A percentile compares a stretch with the other conserved stretches of the same genome.
Conservation (phyloP, 441 rosid genomes). For the Manihot esculenta region DNA sequence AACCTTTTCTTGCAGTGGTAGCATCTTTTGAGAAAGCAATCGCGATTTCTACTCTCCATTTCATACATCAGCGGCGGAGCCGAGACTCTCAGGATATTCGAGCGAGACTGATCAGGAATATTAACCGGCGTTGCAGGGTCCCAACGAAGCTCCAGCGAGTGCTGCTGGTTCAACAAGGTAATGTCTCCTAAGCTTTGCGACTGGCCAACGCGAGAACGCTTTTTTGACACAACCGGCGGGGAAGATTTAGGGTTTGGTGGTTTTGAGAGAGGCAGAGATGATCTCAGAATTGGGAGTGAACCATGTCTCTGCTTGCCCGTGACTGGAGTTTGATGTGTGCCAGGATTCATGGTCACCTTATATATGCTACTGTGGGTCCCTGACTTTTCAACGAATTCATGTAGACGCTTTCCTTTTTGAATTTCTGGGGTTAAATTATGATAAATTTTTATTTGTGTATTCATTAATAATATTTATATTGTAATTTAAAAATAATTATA, state of each 20-base stretch:
- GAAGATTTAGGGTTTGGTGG: slow-evolving; percentile 10
- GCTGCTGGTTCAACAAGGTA: not conserved
- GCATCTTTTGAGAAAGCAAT: slow-evolving; percentile 30
- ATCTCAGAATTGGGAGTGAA: not conserved
- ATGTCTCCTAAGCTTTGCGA: not conserved
- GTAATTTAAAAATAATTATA: too few species aligned
- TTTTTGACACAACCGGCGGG: slow-evolving; percentile 5
- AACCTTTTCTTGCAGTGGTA: slow-evolving; percentile 32
- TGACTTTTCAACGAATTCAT: not conserved
- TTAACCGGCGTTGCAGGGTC: not conserved
- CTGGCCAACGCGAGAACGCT: slow-evolving; percentile 9
- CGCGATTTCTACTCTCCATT: not conserved
- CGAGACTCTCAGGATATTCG: not conserved
- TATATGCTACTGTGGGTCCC: slow-evolving; percentile 26
- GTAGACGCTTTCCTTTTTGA: not conserved
- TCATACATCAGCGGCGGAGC: not conserved
- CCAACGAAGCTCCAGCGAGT: not conserved
- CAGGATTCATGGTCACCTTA: not conserved
- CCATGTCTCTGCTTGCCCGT: not conserved
- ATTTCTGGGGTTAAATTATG: not conserved
- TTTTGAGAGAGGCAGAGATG: not conserved
- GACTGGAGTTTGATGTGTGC: not conserved
- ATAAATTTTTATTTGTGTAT: not conserved
- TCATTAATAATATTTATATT: not conserved
- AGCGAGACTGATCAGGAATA: slow-evolving; percentile 7